Evolutionary conservation across 108 stramenopile genomes (phyloP), one percentile per base, ranked within the genome.

Genomic region (Discostella stelligeroides): DNA sequence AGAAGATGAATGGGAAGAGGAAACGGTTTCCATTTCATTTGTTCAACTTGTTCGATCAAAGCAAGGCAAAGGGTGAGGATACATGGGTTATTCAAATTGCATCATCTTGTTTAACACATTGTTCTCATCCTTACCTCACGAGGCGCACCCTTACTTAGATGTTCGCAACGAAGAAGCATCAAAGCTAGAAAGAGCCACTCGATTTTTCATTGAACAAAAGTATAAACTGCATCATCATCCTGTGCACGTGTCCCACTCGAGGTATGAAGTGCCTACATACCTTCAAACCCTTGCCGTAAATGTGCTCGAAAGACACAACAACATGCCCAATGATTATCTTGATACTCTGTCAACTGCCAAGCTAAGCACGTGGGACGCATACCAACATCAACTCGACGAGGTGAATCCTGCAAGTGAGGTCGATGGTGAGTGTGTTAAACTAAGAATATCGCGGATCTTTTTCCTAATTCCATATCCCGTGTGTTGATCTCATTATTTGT

Each of bases 211-310:
- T 59, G 63, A 74, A n/a, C 56, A 66, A 47, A 55, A 74, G 38
- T 74, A 58, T 37, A 56, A 66, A 30, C 63, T 59, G 56, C 73
- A 74, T 34, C 73, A 74, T 55, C 73, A 74, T 59, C 53, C 21
- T 28, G 57, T 74, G 57, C 73, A 74, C 49, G 73, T 48, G 0
- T 23, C 65, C 1, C 58, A 57, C 14, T 40, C 46, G 20, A 47
- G 42, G 17, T 37, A 56, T 11, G 41, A 59, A 34, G 23, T 47
- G 7, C 57, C 43, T 14, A 39, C 69, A 5, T 70, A 70, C 30
- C 69, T 70, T 13, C 57, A 70, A 15, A 24, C 59, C 0, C 56
- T 70, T 48, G 41, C 69, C 14, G 37, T 34, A 38, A 60, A 42
- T 37, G 43, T n/a, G 46, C 9, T 14, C 0, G 27, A 11, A 11